phyloP scores from a whole-genome alignment of 1,284 basidiomycete genomes.

The Laetiporus sulphureus region DNA sequence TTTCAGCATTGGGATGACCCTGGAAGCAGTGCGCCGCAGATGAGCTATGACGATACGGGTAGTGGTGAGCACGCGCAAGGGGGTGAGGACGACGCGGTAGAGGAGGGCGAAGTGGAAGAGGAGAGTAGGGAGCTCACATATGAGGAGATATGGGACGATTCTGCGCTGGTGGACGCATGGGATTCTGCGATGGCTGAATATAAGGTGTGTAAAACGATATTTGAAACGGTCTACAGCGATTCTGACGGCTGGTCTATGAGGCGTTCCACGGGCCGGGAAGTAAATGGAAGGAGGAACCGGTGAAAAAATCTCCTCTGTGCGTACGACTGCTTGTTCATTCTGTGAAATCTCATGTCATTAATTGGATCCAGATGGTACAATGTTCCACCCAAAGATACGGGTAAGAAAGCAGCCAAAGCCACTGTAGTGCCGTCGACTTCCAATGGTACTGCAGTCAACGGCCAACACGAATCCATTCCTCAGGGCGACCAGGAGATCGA shows the following conservation, averaged over 20 bases:
- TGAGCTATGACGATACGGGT: not conserved
- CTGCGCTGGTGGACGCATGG: constrained; percentile 74
- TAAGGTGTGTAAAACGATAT: not conserved
- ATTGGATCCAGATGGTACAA: not conserved
- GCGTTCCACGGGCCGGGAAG: not conserved
- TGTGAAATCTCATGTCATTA: not conserved
- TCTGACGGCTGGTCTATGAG: not conserved
- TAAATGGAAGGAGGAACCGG: not conserved
- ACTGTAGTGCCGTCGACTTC: not conserved
- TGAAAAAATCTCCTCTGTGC: not conserved
- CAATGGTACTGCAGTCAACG: not conserved
- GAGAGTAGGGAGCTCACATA: constrained; percentile 48
- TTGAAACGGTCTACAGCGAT: not conserved
- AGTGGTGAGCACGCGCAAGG: not conserved
- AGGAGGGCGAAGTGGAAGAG: not conserved
- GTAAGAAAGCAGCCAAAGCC: not conserved
- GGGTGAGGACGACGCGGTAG: not conserved
- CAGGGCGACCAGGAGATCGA: not conserved
- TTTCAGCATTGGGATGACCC: not conserved
- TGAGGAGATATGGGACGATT: constrained; percentile 79
- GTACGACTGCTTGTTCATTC: not conserved
- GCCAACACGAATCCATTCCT: not conserved
- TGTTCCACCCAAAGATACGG: not conserved
- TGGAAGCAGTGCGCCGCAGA: not conserved
- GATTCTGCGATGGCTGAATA: constrained; percentile 76